A percentile compares a stretch with the other conserved stretches of the same genome.
Conservation (phyloP, 495 filamentous ascomycete species). For the Aspergillus cristatus region DNA sequence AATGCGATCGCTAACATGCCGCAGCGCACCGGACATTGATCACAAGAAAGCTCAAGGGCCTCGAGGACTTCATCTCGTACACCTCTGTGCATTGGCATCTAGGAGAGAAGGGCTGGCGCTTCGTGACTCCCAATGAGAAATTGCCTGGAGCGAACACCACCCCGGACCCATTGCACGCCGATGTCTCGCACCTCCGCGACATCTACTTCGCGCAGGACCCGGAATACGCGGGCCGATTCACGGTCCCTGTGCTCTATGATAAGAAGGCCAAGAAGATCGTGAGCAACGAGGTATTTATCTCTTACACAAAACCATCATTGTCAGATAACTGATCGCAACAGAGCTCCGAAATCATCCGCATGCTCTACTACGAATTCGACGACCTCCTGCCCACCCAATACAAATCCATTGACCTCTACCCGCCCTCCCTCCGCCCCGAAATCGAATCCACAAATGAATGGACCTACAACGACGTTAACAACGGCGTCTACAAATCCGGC, state of each 20-base stretch:
- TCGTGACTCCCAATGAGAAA: constrained; percentile 55
- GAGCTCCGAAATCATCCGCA: constrained; percentile 54
- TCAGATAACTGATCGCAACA: constrained; percentile 7
- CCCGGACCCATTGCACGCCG: constrained; percentile 42
- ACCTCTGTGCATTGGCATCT: constrained; percentile 64
- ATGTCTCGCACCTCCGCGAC: constrained; percentile 48
- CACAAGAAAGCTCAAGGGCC: constrained; percentile 55
- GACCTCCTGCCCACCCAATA: constrained; percentile 48
- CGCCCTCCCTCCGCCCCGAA: constrained; percentile 42
- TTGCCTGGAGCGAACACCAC: constrained; percentile 48
- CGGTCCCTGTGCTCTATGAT: constrained; percentile 55
- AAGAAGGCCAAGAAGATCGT: constrained; percentile 49
- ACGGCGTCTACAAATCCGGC: constrained; percentile 73
- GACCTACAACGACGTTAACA: constrained; percentile 80
- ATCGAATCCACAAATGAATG: constrained; percentile 75
- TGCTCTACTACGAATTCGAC: constrained; percentile 70
- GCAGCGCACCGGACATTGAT: constrained; percentile 58
- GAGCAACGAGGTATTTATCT: constrained; percentile 41
- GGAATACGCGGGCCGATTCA: constrained; percentile 50
- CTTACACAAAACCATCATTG: neutral
- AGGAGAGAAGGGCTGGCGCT: constrained; percentile 71
- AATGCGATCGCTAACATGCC: neutral
- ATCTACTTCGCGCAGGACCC: constrained; percentile 54
- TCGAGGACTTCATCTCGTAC: constrained; percentile 56
- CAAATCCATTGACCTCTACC: constrained; percentile 56